phyloP scores from a whole-genome alignment of 345 rosid genomes.

The Melaleuca quinquenervia region DNA sequence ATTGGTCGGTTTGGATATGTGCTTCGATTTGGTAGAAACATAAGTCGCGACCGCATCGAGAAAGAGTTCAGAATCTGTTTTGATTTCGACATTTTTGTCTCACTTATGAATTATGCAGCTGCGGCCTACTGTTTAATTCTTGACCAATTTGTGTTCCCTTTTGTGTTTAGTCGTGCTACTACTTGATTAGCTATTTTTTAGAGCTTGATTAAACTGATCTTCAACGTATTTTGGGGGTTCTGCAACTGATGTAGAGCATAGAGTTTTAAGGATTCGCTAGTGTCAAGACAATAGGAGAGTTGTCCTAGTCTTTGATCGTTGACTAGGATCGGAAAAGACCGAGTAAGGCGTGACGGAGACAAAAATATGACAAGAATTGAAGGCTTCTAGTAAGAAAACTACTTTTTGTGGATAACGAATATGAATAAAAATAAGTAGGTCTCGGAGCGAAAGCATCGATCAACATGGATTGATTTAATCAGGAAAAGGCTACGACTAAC shows the following conservation, averaged over 20 bases:
- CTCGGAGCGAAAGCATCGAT: too few relatives aligned
- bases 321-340: too few relatives aligned
- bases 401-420: too few relatives aligned
- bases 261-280: too few relatives aligned
- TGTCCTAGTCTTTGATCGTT: too few relatives aligned
- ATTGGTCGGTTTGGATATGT: background rate
- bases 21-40: background rate
- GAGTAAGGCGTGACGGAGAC: too few relatives aligned
- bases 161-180: background rate
- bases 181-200: background rate
- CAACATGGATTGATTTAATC: too few relatives aligned
- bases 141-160: background rate
- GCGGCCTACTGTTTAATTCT: background rate
- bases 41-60: background rate
- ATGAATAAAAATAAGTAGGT: too few relatives aligned
- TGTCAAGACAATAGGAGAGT: too few relatives aligned
- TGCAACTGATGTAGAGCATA: background rate
- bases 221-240: background rate
- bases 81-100: background rate
- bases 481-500: too few relatives aligned
- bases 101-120: background rate
- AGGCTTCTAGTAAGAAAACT: too few relatives aligned
- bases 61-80: background rate
- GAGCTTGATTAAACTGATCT: background rate
- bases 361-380: too few relatives aligned